phyloP scores from a whole-genome alignment of 257 asterid species.

The Rehmannia glutinosa region DNA sequence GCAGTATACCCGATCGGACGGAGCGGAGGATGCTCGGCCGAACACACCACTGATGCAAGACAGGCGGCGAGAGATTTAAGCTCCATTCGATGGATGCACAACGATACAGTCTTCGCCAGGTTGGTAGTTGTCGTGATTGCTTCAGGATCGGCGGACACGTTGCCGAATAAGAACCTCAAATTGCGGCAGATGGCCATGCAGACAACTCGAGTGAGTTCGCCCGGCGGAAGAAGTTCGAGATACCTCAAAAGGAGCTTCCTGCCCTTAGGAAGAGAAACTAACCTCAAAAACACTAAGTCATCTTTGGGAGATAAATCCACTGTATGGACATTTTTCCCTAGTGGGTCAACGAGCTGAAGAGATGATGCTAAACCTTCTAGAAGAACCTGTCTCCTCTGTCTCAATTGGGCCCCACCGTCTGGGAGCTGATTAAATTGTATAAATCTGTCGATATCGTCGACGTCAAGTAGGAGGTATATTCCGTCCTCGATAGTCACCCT shows the following conservation, averaged over 20 bases:
- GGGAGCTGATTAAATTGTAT: conserved; percentile 64
- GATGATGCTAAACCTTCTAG: conserved; percentile 73
- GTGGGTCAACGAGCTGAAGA: conserved; percentile 72
- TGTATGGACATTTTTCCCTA: conserved; percentile 45
- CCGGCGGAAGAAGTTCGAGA: conserved; percentile 53
- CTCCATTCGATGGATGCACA: conserved; percentile 45
- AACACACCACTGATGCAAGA: conserved; percentile 80
- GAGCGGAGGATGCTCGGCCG: conserved; percentile 67
- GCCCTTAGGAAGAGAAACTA: conserved; percentile 71
- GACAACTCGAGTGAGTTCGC: conserved; percentile 61
- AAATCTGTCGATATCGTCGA: conserved; percentile 87
- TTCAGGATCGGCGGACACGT: conserved; percentile 36
- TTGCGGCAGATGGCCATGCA: conserved; percentile 83
- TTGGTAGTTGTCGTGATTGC: conserved; percentile 27
- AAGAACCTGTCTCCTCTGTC: conserved; percentile 54
- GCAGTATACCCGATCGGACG: conserved; percentile 62
- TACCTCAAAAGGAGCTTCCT: conserved; percentile 53
- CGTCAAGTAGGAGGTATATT: conserved; percentile 71
- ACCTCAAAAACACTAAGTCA: conserved; percentile 55
- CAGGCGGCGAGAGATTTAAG: conserved; percentile 67
- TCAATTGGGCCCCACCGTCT: conserved; percentile 64
- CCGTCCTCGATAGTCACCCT: conserved; percentile 93
- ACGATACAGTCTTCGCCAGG: conserved; percentile 44
- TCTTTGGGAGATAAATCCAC: conserved; percentile 49
- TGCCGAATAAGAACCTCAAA: conserved; percentile 69